Percentiles rank a stretch among this genome's conserved stretches.
Evolutionary conservation across 2,329 filamentous ascomycete genomes (phyloP).

Genomic region (Neofusicoccum ribis): DNA sequence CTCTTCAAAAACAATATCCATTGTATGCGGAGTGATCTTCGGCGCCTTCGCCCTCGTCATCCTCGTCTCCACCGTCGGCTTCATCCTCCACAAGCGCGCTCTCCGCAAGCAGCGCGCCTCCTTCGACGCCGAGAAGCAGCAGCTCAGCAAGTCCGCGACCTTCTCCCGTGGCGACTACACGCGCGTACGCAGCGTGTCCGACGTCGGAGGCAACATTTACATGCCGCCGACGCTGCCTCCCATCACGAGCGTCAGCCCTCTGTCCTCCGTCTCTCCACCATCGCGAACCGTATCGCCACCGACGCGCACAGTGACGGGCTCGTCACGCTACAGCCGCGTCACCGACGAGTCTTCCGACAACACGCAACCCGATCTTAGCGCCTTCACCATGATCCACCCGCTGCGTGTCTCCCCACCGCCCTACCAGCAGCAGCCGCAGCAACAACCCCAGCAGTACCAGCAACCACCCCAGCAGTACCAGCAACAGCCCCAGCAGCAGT

Average conservation of each 20-base stretch:
- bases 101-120: conserved; percentile 3
- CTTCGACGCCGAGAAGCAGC: conserved; percentile 5
- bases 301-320: not conserved
- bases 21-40: conserved; percentile 5
- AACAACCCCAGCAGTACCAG: not conserved
- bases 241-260: not conserved
- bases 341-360: not conserved
- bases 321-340: not conserved
- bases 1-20: not conserved
- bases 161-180: not conserved
- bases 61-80: conserved; percentile 10
- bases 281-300: not conserved
- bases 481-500: too few species aligned
- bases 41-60: conserved; percentile 15
- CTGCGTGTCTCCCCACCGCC: not conserved
- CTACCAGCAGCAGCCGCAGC: not conserved
- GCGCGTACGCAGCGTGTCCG: conserved; percentile 2
- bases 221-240: not conserved
- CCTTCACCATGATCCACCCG: conserved; percentile 12
- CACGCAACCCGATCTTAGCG: not conserved
- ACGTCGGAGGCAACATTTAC: not conserved
- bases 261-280: not conserved
- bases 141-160: not conserved
- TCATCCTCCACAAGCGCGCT: conserved; percentile 2
- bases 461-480: too few species aligned